Evolutionary conservation across 768 basidiomycete species (phyloP).

Genomic region (Calvatia gigantea): DNA sequence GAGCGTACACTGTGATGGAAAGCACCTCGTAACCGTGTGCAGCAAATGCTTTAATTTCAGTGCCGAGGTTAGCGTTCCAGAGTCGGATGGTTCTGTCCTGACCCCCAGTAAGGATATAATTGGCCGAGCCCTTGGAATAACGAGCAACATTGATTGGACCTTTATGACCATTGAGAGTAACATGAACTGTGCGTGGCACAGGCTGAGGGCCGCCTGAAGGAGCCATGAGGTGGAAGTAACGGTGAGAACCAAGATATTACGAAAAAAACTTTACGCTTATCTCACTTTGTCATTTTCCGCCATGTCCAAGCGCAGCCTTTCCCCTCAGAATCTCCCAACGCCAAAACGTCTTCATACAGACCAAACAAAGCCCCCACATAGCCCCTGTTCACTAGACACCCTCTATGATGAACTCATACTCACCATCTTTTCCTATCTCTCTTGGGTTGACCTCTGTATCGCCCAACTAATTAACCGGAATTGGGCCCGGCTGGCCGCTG

Average conservation of each 20-base stretch:
- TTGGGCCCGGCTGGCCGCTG: slow-evolving; percentile 64
- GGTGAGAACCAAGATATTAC: slow-evolving; percentile 3
- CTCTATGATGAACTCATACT: slow-evolving; percentile 78
- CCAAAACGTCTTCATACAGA: slow-evolving; percentile 50
- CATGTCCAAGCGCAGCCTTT: slow-evolving; percentile 53
- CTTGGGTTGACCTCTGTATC: slow-evolving; percentile 63
- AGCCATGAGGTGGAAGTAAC: slow-evolving; percentile 34
- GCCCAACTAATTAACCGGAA: slow-evolving; percentile 59
- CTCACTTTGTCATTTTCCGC: slow-evolving; percentile 6
- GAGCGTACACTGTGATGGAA: slow-evolving; percentile 78
- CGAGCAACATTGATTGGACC: slow-evolving; percentile 90
- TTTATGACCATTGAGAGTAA: slow-evolving; percentile 62
- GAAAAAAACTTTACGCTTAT: slow-evolving; percentile 4
- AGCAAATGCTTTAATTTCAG: slow-evolving; percentile 87
- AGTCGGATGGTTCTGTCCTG: slow-evolving; percentile 86
- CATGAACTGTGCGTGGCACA: slow-evolving; percentile 59
- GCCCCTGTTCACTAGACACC: slow-evolving; percentile 45
- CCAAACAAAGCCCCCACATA: slow-evolving; percentile 11
- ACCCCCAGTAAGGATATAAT: slow-evolving; percentile 91
- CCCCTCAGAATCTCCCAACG: slow-evolving; percentile 47
- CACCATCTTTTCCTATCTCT: slow-evolving; percentile 68
- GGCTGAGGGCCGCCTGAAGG: slow-evolving; percentile 50
- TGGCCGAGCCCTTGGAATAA: slow-evolving; percentile 85
- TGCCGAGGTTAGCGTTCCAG: slow-evolving; percentile 85
- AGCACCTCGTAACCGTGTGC: slow-evolving; percentile 97